Base-by-base conservation (phyloP, 139 green algal species). In the Edaphochlamys debaryana region DNA sequence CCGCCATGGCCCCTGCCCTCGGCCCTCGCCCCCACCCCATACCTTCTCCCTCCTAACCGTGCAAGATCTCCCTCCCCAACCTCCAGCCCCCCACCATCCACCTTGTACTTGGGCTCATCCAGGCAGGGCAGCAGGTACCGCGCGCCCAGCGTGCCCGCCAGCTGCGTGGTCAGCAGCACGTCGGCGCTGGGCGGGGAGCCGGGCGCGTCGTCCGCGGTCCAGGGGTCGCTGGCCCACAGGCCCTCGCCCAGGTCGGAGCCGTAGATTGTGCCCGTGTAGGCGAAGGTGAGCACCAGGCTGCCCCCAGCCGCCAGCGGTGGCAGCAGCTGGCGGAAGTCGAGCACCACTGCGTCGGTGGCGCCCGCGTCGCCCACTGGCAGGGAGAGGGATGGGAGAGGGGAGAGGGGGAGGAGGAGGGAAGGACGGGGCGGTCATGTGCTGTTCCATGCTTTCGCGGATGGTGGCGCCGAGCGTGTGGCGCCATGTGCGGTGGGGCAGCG, bases 71-170 rank as follows among this genome's bases (percentile, higher is more conserved):
- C 50, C 50, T 2, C 9, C 50, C 50, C 6, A 19, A 25, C 50
- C 5, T 22, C 50, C 4, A 19, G 48, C 50, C 50, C 50, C 4
- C 50, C 50, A 9, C 0, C 62, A 23, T 32, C 40, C 69, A 87
- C 86, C 89, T 91, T 91, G 77, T 82, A 83, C 23, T 22, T 54
- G 8, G 86, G 86, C 8, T 69, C 60, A 69, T 92, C 86, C 19
- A 87, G 67, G 74, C 82, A 85, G 34, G 89, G 89, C 42, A 90
- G 37, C 41, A 89, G 20, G 22, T 38, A 42, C 25, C 89, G 64
- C 4, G 79, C 80, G 32, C 64, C 71, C 25, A 17, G n/a, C n/a
- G n/a, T 52, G 22, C 62, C 37, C 69, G 87, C 86, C 27, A 87
- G 48, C 83, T 92, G 86, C 7, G 76, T 90, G 17, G 50, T 69